phyloP scores from a whole-genome alignment of 179 eudicot genomes.

The Silene noctiflora region DNA sequence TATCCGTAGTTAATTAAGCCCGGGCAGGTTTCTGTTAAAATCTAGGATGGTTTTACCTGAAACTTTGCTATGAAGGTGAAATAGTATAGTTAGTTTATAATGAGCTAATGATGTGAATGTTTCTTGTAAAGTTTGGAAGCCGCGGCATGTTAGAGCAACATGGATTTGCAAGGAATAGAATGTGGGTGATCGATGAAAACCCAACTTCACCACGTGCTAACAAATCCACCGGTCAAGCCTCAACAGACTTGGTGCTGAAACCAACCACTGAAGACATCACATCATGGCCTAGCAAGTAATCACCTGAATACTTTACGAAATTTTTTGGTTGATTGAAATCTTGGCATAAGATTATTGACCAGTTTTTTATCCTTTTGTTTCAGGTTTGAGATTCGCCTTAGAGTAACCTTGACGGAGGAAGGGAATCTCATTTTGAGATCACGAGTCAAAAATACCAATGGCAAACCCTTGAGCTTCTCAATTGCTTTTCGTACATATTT shows the following conservation, averaged over 20 bases:
- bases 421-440: constrained; percentile 62
- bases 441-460: constrained; percentile 66
- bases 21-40: not conserved
- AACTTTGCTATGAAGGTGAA: not conserved
- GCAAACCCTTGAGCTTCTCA: constrained; percentile 82
- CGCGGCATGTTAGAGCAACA: constrained; percentile 72
- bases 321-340: constrained; percentile 1
- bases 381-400: constrained; percentile 79
- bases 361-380: not conserved
- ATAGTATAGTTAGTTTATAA: too few relatives aligned
- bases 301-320: not conserved
- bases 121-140: constrained; percentile 57
- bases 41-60: not conserved
- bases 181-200: constrained; percentile 58
- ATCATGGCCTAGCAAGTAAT: constrained; percentile 74
- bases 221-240: constrained; percentile 38
- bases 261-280: constrained; percentile 66
- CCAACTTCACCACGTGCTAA: constrained; percentile 55
- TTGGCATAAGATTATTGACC: not conserved
- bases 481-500: constrained; percentile 76
- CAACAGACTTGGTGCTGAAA: constrained; percentile 53
- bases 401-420: constrained; percentile 56
- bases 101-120: constrained; percentile 13
- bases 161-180: constrained; percentile 80
- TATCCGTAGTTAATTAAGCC: not conserved